Evolutionary conservation across 345 rosid species (phyloP).

Genomic region (Citrus sp.): DNA sequence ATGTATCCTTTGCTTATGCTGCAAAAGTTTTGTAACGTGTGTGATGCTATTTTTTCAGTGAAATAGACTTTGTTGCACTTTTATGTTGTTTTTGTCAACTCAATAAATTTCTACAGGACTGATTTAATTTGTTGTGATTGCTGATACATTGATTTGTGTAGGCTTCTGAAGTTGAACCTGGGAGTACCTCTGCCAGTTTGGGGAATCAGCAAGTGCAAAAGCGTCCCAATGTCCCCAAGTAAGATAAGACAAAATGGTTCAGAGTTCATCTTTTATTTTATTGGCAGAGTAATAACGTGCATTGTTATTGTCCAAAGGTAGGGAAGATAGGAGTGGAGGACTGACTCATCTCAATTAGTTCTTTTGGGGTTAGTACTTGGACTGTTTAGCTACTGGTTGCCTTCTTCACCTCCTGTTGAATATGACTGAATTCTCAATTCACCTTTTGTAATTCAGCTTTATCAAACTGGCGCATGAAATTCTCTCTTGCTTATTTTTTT

Average conservation of each 20-base stretch:
- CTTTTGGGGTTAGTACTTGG: neutral
- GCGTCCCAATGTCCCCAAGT: slow-evolving; percentile 42
- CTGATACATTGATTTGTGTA: slow-evolving; percentile 26
- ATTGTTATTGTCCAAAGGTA: neutral
- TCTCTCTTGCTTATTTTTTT: neutral
- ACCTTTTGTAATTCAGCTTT: neutral
- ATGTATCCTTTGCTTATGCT: neutral
- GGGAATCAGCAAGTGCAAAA: slow-evolving; percentile 36
- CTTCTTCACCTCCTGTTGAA: neutral
- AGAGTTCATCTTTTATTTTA: neutral
- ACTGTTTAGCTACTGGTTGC: neutral
- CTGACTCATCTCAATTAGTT: neutral
- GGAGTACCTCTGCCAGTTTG: slow-evolving; percentile 19
- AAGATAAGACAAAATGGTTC: slow-evolving; percentile 1
- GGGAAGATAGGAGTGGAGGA: neutral
- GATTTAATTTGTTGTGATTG: slow-evolving; percentile 1
- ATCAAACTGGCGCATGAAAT: neutral
- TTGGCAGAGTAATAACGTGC: neutral
- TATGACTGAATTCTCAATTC: neutral
- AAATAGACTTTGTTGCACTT: neutral
- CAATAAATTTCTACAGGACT: neutral
- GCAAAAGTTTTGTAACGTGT: neutral
- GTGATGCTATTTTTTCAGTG: neutral
- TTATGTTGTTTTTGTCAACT: neutral
- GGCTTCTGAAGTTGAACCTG: slow-evolving; percentile 35